phyloP scores from a whole-genome alignment of 1,139 yeast species.

The Lodderomyces jiufengensis region DNA sequence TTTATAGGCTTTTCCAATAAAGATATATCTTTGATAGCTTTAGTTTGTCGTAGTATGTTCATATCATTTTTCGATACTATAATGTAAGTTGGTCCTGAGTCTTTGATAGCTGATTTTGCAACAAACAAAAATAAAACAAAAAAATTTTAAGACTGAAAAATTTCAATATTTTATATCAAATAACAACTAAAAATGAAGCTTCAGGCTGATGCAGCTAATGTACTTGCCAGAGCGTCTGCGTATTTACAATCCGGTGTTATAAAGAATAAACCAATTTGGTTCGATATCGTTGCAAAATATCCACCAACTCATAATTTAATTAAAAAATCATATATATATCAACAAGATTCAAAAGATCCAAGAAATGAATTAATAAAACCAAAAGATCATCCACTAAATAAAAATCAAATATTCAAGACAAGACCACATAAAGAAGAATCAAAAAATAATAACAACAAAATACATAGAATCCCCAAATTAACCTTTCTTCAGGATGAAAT shows the following conservation, averaged over 20 bases:
- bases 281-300: slow-evolving; percentile 69
- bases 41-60: slow-evolving; percentile 7
- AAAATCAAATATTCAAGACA: slow-evolving; percentile 43
- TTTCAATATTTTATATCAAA: not conserved
- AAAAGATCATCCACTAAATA: slow-evolving; percentile 1
- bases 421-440: slow-evolving; percentile 30
- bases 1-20: slow-evolving; percentile 6
- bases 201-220: slow-evolving; percentile 64
- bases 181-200: slow-evolving; percentile 48
- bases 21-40: slow-evolving; percentile 2
- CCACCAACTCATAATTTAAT: slow-evolving; percentile 73
- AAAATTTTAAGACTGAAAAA: not conserved
- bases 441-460: slow-evolving; percentile 26
- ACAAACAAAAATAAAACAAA: not conserved
- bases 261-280: slow-evolving; percentile 79
- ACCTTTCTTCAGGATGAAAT: slow-evolving; percentile 77
- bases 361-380: slow-evolving; percentile 6
- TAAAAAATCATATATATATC: slow-evolving; percentile 33
- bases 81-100: not conserved
- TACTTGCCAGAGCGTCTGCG: slow-evolving; percentile 74
- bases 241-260: slow-evolving; percentile 64
- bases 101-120: too few relatives aligned
- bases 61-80: slow-evolving; percentile 6
- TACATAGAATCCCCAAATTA: slow-evolving; percentile 59
- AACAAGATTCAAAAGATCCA: slow-evolving; percentile 23